phyloP scores from a whole-genome alignment of 1,284 basidiomycete genomes.

The Ganoderma boninense region DNA sequence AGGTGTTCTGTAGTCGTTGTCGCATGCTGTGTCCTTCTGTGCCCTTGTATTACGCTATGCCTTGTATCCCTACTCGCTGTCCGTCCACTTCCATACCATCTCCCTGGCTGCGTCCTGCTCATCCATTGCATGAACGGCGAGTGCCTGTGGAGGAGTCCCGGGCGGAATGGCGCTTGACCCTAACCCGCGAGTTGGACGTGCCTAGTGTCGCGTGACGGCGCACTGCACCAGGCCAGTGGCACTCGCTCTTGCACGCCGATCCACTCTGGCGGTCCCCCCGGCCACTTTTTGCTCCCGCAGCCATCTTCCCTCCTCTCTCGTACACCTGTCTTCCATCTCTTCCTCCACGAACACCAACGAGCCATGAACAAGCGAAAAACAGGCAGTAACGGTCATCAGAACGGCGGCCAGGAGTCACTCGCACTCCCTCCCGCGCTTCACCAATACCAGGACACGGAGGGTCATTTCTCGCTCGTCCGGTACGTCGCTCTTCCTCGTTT shows the following conservation, averaged over 20 bases:
- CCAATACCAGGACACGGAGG: conserved; percentile 88
- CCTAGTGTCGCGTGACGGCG: conserved; percentile 24
- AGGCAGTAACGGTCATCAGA: conserved; percentile 23
- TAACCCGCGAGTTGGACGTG: conserved; percentile 14
- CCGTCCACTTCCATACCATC: background rate
- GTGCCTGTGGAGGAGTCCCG: background rate
- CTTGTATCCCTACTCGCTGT: conserved; percentile 15
- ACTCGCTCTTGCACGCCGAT: conserved; percentile 14
- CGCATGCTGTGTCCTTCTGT: conserved; percentile 14
- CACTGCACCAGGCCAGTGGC: background rate
- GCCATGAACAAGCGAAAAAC: conserved; percentile 45
- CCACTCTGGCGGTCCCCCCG: conserved; percentile 13
- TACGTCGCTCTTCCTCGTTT: conserved; percentile 43
- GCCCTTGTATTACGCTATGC: conserved; percentile 10
- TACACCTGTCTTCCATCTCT: background rate
- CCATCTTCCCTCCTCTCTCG: background rate
- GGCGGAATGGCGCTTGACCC: conserved; percentile 11
- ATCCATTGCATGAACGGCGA: background rate
- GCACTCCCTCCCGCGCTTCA: conserved; percentile 61
- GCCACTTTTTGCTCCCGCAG: conserved; percentile 2
- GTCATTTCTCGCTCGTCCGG: conserved; percentile 97
- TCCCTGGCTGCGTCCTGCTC: background rate
- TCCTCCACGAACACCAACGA: background rate
- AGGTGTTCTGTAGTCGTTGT: conserved; percentile 17
- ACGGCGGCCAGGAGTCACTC: conserved; percentile 23